Base-by-base conservation (phyloP, 371 early-diverging fungal genomes). In the Mucor racemosus region DNA sequence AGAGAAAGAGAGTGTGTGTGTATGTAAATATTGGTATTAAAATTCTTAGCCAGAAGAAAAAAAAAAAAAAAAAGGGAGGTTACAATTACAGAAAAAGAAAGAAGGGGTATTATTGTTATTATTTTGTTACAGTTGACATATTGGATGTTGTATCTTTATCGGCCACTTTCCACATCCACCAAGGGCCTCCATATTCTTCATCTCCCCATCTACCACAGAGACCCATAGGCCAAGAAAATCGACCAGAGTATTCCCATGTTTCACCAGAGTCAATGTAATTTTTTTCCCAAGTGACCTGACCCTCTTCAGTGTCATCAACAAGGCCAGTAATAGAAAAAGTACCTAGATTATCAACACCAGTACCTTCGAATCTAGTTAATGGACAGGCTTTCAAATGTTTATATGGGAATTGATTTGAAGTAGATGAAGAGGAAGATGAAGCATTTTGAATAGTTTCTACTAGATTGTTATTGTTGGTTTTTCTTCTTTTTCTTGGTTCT, bases 111-210 rank as follows among this genome's bases (percentile, higher is more conserved):
- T 36, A 38, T 39, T 60, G 26, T n/a, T 40, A 17, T 60, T 60
- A 26, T 60, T 60, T 41, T 60, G 19, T 63, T 63, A 55, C 64
- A 19, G 64, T 19, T 39, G 39, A 31, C 6, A 13, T 15, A 15
- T 33, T 63, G 17, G 54, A n/a, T 31, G 33, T 19, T 15, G 35
- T 15, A 41, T 64, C 55, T 33, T 65, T 69, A 57, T 65, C 65
- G 33, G 63, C 53, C 2, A 64, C 63, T 65, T 78, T 79, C 82
- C 82, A 82, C 67, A 79, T 76, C 82, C 82, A 82, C 80, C 80
- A 82, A 54, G 82, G 82, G 34, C 82, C 82, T 33, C 82, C 80
- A 48, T 79, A 79, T 54, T 76, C 78, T 71, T 79, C 82, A 64
- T 79, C 82, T 9, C 80, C 82, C 82, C 82, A 82, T 39, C 80